A percentile compares a stretch with the other conserved stretches of the same genome.
phyloP scores from a whole-genome alignment of 495 filamentous ascomycete species.

The Penicillium psychrofluorescens region DNA sequence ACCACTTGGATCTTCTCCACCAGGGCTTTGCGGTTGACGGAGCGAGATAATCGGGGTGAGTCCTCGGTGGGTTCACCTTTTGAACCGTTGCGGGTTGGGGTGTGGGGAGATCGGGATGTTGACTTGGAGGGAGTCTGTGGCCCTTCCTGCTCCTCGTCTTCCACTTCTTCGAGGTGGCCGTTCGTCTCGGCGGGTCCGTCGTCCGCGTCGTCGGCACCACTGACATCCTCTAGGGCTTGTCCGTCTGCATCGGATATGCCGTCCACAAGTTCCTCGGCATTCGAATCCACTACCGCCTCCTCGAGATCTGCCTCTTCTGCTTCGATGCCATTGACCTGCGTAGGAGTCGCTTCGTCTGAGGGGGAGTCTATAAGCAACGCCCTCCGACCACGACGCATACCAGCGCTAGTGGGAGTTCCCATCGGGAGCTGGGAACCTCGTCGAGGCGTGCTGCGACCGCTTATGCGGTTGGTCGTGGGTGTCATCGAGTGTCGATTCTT shows the following conservation, averaged over 20 bases:
- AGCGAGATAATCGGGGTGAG: constrained; percentile 8
- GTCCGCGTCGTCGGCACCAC: constrained; percentile 1
- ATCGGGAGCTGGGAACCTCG: constrained; percentile 22
- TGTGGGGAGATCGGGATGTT: constrained; percentile 10
- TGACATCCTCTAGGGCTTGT: not conserved
- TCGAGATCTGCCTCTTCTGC: not conserved
- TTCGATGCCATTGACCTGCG: constrained; percentile 12
- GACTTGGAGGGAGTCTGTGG: constrained; percentile 4
- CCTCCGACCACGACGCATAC: constrained; percentile 34
- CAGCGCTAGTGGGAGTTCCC: constrained; percentile 19
- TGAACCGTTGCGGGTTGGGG: constrained; percentile 12
- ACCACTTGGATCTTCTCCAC: constrained; percentile 35
- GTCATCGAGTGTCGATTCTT: constrained; percentile 14
- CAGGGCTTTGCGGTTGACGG: constrained; percentile 28
- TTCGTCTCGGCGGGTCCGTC: constrained; percentile 11
- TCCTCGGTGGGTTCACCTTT: constrained; percentile 10
- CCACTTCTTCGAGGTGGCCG: constrained; percentile 1
- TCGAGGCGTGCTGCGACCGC: constrained; percentile 32
- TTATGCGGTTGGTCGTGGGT: constrained; percentile 23
- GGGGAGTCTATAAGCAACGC: constrained; percentile 25
- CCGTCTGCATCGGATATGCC: constrained; percentile 15
- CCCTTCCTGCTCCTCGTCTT: no score
- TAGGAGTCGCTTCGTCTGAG: constrained; percentile 15
- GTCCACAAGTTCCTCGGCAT: constrained; percentile 1
- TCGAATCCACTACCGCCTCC: no score